A percentile compares a stretch with the other conserved stretches of the same genome.
phyloP scores from a whole-genome alignment of 2,329 filamentous ascomycete genomes.

The Grosmannia penicillata region DNA sequence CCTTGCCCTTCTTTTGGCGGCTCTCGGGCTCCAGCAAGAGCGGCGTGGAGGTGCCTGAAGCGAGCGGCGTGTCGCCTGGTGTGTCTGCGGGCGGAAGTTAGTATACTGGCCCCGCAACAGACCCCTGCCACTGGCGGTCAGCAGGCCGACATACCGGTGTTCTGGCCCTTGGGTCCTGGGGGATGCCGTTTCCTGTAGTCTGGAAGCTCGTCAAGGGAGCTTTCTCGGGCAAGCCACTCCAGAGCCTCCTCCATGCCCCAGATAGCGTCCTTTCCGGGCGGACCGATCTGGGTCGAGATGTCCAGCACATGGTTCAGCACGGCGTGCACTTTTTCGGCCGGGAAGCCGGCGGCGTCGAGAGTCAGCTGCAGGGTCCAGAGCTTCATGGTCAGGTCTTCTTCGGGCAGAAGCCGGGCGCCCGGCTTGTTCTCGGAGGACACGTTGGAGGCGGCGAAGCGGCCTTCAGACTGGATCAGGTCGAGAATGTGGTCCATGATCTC shows the following conservation, averaged over 20 bases:
- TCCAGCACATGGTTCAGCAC: conserved; percentile 52
- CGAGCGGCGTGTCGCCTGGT: conserved; percentile 31
- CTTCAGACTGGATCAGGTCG: conserved; percentile 54
- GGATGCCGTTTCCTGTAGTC: conserved; percentile 45
- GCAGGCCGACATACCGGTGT: conserved; percentile 14
- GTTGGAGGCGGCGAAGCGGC: conserved; percentile 38
- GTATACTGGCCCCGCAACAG: no score
- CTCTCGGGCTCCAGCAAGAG: conserved; percentile 21
- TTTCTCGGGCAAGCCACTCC: conserved; percentile 80
- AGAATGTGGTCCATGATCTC: conserved; percentile 68
- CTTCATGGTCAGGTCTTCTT: conserved; percentile 66
- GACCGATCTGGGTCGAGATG: conserved; percentile 46
- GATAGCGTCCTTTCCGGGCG: conserved; percentile 46
- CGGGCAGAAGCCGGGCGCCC: conserved; percentile 41
- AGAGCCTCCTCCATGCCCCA: conserved; percentile 82
- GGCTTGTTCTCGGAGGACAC: conserved; percentile 27
- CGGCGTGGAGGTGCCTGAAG: conserved; percentile 36
- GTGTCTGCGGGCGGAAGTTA: conserved; percentile 22
- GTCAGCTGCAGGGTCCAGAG: conserved; percentile 75
- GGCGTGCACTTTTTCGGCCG: conserved; percentile 43
- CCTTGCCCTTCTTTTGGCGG: conserved; percentile 20
- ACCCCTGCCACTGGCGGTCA: not conserved
- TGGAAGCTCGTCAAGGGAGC: conserved; percentile 51
- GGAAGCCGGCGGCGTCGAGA: conserved; percentile 54
- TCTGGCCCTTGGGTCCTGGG: conserved; percentile 18